phyloP scores from a whole-genome alignment of 441 rosid species.

The Mallotus japonicus region DNA sequence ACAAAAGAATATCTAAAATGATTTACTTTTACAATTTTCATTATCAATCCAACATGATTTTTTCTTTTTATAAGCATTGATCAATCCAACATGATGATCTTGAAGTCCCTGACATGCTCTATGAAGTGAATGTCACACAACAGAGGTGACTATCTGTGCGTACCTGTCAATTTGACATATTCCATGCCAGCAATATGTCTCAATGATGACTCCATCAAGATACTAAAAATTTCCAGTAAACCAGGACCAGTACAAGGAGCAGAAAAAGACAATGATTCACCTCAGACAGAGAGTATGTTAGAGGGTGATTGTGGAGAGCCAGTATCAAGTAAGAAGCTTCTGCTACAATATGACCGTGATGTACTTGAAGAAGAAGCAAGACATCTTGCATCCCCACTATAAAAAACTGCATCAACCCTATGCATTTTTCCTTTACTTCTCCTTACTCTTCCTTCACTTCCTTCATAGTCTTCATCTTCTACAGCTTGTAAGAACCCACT shows the following conservation, averaged over 20 bases:
- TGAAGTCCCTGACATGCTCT: slow-evolving; percentile 5
- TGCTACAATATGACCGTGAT: slow-evolving; percentile 82
- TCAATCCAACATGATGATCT: slow-evolving; percentile 5
- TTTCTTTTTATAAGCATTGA: too few relatives aligned
- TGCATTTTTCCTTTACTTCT: slow-evolving; percentile 57
- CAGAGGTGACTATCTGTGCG: slow-evolving; percentile 2
- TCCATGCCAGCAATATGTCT: background rate
- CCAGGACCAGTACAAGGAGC: slow-evolving; percentile 25
- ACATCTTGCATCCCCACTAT: slow-evolving; percentile 62
- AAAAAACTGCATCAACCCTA: slow-evolving; percentile 45
- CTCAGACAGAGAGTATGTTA: slow-evolving; percentile 51
- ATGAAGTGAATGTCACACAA: slow-evolving; percentile 6
- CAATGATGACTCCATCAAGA: background rate
- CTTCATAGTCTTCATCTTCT: slow-evolving; percentile 65
- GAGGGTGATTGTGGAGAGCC: slow-evolving; percentile 89
- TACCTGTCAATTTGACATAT: slow-evolving; percentile 19
- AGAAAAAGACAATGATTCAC: slow-evolving; percentile 16
- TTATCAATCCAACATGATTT: background rate
- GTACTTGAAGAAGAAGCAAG: slow-evolving; percentile 95
- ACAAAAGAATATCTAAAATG: slow-evolving; percentile 9
- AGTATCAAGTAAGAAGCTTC: slow-evolving; percentile 79
- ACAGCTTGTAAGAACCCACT: slow-evolving; percentile 61
- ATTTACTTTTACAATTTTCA: slow-evolving; percentile 14
- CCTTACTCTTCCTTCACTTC: slow-evolving; percentile 62
- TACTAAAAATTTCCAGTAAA: slow-evolving; percentile 27